Evolutionary conservation across 2,329 filamentous ascomycete species (phyloP).

Genomic region (Colletotrichum sp.): DNA sequence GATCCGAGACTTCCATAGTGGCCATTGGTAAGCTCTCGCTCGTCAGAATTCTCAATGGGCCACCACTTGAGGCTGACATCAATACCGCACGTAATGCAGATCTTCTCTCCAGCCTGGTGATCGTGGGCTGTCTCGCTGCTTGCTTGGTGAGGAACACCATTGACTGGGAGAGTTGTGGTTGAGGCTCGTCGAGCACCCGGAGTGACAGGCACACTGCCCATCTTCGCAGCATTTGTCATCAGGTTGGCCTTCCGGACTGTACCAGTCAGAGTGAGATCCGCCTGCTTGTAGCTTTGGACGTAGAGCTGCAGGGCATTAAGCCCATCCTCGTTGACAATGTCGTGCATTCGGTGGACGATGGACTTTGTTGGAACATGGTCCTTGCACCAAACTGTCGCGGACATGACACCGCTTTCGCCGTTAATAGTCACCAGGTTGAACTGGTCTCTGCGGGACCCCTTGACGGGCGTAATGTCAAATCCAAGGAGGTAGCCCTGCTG

Average conservation of each 20-base stretch:
- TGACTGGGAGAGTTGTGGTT: slow-evolving; percentile 45
- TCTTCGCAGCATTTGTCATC: slow-evolving; percentile 68
- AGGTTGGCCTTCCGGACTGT: slow-evolving; percentile 92
- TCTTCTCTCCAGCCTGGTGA: slow-evolving; percentile 51
- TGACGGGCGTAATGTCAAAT: slow-evolving; percentile 89
- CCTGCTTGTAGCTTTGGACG: slow-evolving; percentile 90
- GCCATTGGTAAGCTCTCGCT: slow-evolving; percentile 57
- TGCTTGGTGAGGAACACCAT: slow-evolving; percentile 19
- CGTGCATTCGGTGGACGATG: slow-evolving; percentile 78
- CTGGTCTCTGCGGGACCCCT: slow-evolving; percentile 84
- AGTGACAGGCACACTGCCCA: slow-evolving; percentile 35
- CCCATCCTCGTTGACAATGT: slow-evolving; percentile 73
- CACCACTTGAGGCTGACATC: slow-evolving; percentile 81
- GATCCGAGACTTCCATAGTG: slow-evolving; percentile 54
- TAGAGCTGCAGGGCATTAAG: slow-evolving; percentile 85
- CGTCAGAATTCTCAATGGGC: slow-evolving; percentile 58
- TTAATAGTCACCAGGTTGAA: slow-evolving; percentile 81
- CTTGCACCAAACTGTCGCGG: slow-evolving; percentile 90
- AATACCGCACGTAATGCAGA: slow-evolving; percentile 68
- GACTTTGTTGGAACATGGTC: slow-evolving; percentile 79
- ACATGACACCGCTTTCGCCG: slow-evolving; percentile 80
- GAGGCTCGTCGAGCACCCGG: slow-evolving; percentile 60
- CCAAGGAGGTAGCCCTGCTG: slow-evolving; percentile 83
- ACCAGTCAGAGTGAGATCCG: slow-evolving; percentile 86
- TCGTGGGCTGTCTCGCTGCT: background rate